These are phyloP conservation scores for Aspergillus campestris DNA, from an alignment of 495 filamentous ascomycete genomes.

Conservation along the genomic window DNA sequence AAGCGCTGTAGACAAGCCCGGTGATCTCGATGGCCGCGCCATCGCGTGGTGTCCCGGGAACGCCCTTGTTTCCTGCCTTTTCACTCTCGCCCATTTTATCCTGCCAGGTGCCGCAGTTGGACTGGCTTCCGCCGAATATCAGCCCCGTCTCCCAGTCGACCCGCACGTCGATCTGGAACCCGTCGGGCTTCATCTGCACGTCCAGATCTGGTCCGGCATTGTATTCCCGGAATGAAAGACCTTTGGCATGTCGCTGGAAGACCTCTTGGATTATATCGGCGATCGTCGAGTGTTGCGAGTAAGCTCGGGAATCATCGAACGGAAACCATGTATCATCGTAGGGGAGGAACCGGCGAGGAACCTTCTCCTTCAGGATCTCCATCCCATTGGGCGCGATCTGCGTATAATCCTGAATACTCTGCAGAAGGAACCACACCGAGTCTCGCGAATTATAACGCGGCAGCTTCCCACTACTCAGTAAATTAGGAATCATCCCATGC, in stretches of 20 bases:
- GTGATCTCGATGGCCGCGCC: slow-evolving; percentile 93
- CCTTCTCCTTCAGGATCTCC: slow-evolving; percentile 63
- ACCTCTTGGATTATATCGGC: slow-evolving; percentile 89
- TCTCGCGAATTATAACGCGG: slow-evolving; percentile 97
- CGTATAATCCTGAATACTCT: slow-evolving; percentile 89
- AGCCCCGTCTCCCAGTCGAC: slow-evolving; percentile 92
- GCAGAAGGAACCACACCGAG: slow-evolving; percentile 95
- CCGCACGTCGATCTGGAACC: slow-evolving; percentile 83
- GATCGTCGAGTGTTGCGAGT: slow-evolving; percentile 71
- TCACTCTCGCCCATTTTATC: slow-evolving; percentile 99
- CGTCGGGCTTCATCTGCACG: slow-evolving; percentile 84
- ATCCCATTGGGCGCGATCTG: slow-evolving; percentile 73
- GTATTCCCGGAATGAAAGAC: slow-evolving; percentile 86
- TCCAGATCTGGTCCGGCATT: slow-evolving; percentile 85
- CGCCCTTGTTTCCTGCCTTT: slow-evolving; percentile 81
- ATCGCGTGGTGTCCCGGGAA: slow-evolving; percentile 94
- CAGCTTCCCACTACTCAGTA: slow-evolving; percentile 74
- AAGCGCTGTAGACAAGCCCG: slow-evolving; percentile 80
- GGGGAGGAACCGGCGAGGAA: slow-evolving; percentile 82
- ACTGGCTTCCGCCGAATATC: slow-evolving; percentile 87
- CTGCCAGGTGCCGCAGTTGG: slow-evolving; percentile 98
- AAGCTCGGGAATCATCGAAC: slow-evolving; percentile 71
- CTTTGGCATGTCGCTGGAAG: slow-evolving; percentile 80
- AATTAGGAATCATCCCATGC: slow-evolving; percentile 97
- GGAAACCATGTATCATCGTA: slow-evolving; percentile 93